phyloP scores from a whole-genome alignment of 2,329 filamentous ascomycete species.

The Chrysoporthe austroafricana region DNA sequence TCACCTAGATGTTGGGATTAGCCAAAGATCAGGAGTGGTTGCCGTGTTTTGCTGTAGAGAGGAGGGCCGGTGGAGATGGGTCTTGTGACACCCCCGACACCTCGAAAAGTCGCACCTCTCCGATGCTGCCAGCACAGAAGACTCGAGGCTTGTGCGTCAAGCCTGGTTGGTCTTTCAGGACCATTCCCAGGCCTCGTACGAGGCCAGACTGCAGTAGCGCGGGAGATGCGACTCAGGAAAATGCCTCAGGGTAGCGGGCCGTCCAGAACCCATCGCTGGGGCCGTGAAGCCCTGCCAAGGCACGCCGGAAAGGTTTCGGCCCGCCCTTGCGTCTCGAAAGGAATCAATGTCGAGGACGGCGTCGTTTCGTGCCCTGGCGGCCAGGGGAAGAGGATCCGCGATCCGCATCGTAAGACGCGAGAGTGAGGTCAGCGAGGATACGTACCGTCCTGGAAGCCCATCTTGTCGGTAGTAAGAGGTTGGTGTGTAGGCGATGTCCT shows the following conservation, averaged over 20 bases:
- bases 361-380: slow-evolving; percentile 32
- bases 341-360: not conserved
- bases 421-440: slow-evolving; percentile 23
- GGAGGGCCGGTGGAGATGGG: not conserved
- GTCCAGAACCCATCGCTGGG: not conserved
- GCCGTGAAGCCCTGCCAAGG: slow-evolving; percentile 33
- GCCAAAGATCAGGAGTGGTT: not conserved
- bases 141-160: not conserved
- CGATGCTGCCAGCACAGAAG: not conserved
- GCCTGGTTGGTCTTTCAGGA: not conserved
- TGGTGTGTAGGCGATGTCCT: slow-evolving; percentile 14
- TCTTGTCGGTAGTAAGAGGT: slow-evolving; percentile 36
- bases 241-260: slow-evolving; percentile 39
- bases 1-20: slow-evolving; percentile 66
- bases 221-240: slow-evolving; percentile 34
- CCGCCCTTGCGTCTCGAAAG: not conserved
- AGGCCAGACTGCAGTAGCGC: slow-evolving; percentile 21
- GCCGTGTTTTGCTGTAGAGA: too few species aligned
- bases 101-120: not conserved
- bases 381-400: slow-evolving; percentile 13
- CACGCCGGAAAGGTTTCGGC: not conserved
- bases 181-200: not conserved
- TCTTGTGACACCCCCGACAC: not conserved
- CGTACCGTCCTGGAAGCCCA: slow-evolving; percentile 46
- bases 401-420: not conserved